Conservation (phyloP, 2,329 filamentous ascomycete genomes). For the Xylariaceae sp. region DNA sequence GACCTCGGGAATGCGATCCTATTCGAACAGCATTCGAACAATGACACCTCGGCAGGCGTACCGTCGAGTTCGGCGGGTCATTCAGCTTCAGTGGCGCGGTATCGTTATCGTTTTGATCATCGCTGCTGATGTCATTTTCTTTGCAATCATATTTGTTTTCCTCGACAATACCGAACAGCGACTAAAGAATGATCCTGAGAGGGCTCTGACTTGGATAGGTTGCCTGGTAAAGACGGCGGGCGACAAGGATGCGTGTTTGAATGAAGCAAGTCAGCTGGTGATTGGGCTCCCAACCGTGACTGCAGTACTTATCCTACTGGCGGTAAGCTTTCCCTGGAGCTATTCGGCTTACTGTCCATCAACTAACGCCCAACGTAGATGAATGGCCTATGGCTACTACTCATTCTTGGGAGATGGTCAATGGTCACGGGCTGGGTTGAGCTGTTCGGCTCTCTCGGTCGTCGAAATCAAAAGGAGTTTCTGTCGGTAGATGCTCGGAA, state of each 20-base stretch:
- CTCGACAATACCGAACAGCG: slow-evolving; percentile 70
- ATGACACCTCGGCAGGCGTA: slow-evolving; percentile 85
- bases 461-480: slow-evolving; percentile 67
- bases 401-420: slow-evolving; percentile 77
- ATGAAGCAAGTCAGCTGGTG: slow-evolving; percentile 56
- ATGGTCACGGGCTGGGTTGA: slow-evolving; percentile 84
- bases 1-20: slow-evolving; percentile 69
- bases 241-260: slow-evolving; percentile 64
- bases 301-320: slow-evolving; percentile 77
- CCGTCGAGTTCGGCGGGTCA: slow-evolving; percentile 76
- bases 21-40: slow-evolving; percentile 69
- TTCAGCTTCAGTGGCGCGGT: slow-evolving; percentile 91
- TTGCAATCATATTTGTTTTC: slow-evolving; percentile 85
- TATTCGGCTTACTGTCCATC: background rate
- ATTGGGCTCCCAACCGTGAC: slow-evolving; percentile 73
- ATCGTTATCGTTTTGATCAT: slow-evolving; percentile 88
- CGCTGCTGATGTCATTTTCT: slow-evolving; percentile 87
- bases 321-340: slow-evolving; percentile 49
- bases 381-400: slow-evolving; percentile 79
- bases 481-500: slow-evolving; percentile 77
- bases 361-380: slow-evolving; percentile 44
- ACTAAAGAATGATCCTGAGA: slow-evolving; percentile 48
- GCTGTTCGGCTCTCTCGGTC: slow-evolving; percentile 48
- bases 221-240: slow-evolving; percentile 61
- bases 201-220: slow-evolving; percentile 61